phyloP scores from a whole-genome alignment of 73 alveolate genomes.

The Paramecium octaurelia region DNA sequence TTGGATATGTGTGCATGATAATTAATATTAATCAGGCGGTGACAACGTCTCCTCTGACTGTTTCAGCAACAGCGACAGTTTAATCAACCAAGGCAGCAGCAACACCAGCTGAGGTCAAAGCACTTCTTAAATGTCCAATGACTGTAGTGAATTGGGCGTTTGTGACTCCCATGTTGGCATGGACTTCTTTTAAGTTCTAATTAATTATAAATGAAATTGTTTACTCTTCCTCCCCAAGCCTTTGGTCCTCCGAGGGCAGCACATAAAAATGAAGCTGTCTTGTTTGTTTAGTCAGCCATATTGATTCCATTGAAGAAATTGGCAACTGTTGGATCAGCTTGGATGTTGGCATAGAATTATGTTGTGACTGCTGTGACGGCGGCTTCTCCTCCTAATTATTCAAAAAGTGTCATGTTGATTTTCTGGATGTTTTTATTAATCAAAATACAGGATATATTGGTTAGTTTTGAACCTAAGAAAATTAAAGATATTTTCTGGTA shows the following conservation, averaged over 20 bases:
- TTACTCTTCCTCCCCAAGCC: conserved; percentile 39
- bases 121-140: conserved; percentile 59
- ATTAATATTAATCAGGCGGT: conserved; percentile 6
- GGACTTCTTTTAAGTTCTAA: conserved; percentile 67
- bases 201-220: neutral
- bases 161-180: conserved; percentile 68
- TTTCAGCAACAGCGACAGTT: conserved; percentile 57
- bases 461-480: neutral
- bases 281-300: conserved; percentile 57
- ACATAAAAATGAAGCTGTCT: conserved; percentile 60
- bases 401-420: neutral
- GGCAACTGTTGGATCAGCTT: conserved; percentile 67
- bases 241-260: conserved; percentile 71
- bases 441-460: neutral
- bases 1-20: neutral
- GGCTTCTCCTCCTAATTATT: conserved; percentile 70
- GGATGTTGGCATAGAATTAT: conserved; percentile 63
- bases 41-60: conserved; percentile 57
- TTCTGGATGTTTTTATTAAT: neutral
- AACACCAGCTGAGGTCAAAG: conserved; percentile 67
- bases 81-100: conserved; percentile 59
- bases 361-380: conserved; percentile 65
- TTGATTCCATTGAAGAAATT: conserved; percentile 70
- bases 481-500: neutral
- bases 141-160: conserved; percentile 60